Conservation (phyloP, 1,284 basidiomycete genomes). For the Trichosporon asahii region DNA sequence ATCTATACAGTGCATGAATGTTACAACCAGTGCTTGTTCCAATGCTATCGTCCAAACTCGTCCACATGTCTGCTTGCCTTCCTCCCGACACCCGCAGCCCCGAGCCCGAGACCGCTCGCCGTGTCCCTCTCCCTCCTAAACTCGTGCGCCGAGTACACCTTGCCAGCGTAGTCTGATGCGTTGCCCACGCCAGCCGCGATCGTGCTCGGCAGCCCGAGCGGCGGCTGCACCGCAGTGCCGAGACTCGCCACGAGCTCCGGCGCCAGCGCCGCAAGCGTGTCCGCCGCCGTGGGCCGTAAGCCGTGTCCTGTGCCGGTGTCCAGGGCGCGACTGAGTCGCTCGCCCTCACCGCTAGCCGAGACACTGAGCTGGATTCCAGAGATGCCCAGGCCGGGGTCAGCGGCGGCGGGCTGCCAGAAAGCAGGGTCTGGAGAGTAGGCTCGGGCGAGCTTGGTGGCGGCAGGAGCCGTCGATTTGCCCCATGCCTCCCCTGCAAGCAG, state of each 20-base stretch:
- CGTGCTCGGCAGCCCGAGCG: constrained; percentile 21
- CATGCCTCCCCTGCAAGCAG: not conserved
- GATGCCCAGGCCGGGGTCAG: not conserved
- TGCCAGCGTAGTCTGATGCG: constrained; percentile 25
- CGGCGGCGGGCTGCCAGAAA: not conserved
- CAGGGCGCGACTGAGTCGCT: constrained; percentile 11
- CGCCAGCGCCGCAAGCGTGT: constrained; percentile 18
- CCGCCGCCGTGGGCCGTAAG: constrained; percentile 12
- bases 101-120: constrained; percentile 20
- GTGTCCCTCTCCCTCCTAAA: constrained; percentile 25
- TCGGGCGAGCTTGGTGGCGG: not conserved
- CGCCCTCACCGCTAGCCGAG: not conserved
- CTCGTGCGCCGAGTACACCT: constrained; percentile 30
- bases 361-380: not conserved
- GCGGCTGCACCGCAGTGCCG: constrained; percentile 14
- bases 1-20: not conserved
- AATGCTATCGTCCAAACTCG: constrained; percentile 18
- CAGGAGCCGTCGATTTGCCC: not conserved
- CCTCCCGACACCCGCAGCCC: constrained; percentile 19
- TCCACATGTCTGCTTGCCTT: constrained; percentile 27
- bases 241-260: constrained; percentile 19
- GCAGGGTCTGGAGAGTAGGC: not conserved
- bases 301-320: not conserved
- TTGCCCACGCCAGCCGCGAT: constrained; percentile 11
- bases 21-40: not conserved